Evolutionary conservation across 306 rosid genomes (phyloP).

Genomic region (Betula pendula): DNA sequence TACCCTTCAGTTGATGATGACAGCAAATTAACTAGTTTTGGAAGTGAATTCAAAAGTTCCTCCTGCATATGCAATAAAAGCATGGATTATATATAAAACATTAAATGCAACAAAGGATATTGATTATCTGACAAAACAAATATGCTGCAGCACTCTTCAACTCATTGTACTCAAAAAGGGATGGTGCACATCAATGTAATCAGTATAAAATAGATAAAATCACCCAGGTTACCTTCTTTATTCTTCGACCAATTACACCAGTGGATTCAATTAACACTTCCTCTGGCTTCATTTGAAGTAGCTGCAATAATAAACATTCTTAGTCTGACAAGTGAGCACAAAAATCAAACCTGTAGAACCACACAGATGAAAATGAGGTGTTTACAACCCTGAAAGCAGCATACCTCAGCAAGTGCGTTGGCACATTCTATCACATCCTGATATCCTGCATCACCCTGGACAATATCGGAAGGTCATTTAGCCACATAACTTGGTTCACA

Average conservation of each 20-base stretch:
- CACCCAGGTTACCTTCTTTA: constrained; percentile 63
- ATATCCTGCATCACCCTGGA: constrained; percentile 92
- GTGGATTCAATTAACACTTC: constrained; percentile 88
- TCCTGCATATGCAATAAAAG: constrained; percentile 55
- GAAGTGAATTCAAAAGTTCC: constrained; percentile 76
- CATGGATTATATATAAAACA: constrained; percentile 11
- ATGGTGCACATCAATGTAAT: constrained; percentile 12
- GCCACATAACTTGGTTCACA: constrained; percentile 7
- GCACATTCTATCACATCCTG: constrained; percentile 67
- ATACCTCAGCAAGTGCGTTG: constrained; percentile 66
- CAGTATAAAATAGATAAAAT: constrained; percentile 16
- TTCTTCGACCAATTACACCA: constrained; percentile 89
- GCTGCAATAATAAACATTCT: constrained; percentile 43
- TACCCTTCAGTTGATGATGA: constrained; percentile 73
- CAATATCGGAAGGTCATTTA: constrained; percentile 30
- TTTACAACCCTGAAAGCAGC: constrained; percentile 19
- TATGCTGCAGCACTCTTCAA: constrained; percentile 16
- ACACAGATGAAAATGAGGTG: constrained; percentile 9
- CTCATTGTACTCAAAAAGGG: constrained; percentile 16
- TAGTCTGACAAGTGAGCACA: constrained; percentile 8
- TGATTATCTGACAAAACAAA: not conserved
- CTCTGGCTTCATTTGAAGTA: constrained; percentile 64
- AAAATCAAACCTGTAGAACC: not conserved
- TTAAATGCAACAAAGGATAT: constrained; percentile 13
- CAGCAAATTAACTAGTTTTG: constrained; percentile 59